These are phyloP conservation scores for Cytospora schulzeri DNA, from an alignment of 2,329 filamentous ascomycete species.

Conservation along the genomic window DNA sequence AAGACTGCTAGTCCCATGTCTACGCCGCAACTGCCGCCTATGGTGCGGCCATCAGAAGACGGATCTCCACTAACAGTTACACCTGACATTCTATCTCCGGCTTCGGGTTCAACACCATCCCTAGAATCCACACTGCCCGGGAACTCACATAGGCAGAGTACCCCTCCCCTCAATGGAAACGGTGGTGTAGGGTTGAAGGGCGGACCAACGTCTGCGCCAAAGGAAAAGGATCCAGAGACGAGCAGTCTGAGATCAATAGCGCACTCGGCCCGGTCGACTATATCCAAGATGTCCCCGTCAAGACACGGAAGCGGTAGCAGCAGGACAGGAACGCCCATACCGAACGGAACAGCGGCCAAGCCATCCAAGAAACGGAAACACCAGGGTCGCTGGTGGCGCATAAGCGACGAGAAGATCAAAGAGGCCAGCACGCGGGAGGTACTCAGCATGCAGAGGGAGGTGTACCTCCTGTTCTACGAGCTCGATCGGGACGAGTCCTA, in stretches of 20 bases:
- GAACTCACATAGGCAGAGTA: slow-evolving; percentile 18
- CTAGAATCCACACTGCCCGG: slow-evolving; percentile 21
- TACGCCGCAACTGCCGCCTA: slow-evolving; percentile 46
- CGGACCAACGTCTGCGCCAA: slow-evolving; percentile 32
- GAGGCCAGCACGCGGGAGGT: slow-evolving; percentile 93
- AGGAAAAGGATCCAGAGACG: slow-evolving; percentile 47
- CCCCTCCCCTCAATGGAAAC: slow-evolving; percentile 17
- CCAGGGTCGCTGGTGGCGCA: slow-evolving; percentile 90
- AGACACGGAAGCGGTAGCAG: slow-evolving; percentile 35
- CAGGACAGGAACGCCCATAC: slow-evolving; percentile 25
- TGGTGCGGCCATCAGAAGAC: slow-evolving; percentile 32
- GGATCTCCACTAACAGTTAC: slow-evolving; percentile 50
- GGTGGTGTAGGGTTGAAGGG: background rate
- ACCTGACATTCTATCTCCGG: slow-evolving; percentile 47
- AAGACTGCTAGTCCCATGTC: slow-evolving; percentile 56
- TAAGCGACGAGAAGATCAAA: slow-evolving; percentile 95
- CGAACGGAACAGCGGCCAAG: slow-evolving; percentile 29
- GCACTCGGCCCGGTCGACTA: slow-evolving; percentile 56
- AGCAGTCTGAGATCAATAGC: slow-evolving; percentile 59
- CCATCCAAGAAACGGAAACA: slow-evolving; percentile 51
- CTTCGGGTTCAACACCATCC: slow-evolving; percentile 28
- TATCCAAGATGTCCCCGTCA: slow-evolving; percentile 50
- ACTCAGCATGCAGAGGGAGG: slow-evolving; percentile 89
- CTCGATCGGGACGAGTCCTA: slow-evolving; percentile 57
- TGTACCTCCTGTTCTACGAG: slow-evolving; percentile 96